Evolutionary conservation across 2,329 filamentous ascomycete species (phyloP).

Genomic region (Microsporum audouinii): DNA sequence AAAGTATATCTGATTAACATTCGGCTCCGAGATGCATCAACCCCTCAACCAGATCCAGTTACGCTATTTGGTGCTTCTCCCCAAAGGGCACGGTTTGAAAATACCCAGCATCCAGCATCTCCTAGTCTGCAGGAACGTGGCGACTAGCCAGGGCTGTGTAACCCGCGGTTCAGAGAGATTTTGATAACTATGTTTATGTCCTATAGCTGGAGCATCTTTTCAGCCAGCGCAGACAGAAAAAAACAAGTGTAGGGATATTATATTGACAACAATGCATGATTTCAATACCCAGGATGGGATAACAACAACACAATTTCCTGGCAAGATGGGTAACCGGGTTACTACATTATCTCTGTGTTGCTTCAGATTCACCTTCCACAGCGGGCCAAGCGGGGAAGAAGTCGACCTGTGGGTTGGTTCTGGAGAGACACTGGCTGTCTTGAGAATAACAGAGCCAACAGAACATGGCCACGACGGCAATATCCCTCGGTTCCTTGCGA

Average conservation of each 20-base stretch:
- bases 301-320: neutral
- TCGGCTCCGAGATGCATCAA: neutral
- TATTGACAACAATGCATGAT: neutral
- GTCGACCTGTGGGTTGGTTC: neutral
- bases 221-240: neutral
- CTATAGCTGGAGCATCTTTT: neutral
- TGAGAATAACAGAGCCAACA: neutral
- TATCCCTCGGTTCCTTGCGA: neutral
- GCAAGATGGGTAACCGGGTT: neutral
- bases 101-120: conserved; percentile 1
- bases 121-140: neutral
- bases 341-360: conserved; percentile 2
- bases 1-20: neutral
- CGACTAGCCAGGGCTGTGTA: neutral
- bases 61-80: neutral
- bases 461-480: neutral
- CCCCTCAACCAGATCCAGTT: neutral
- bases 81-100: neutral
- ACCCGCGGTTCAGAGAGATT: neutral
- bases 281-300: neutral
- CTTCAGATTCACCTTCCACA: neutral
- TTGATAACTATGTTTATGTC: neutral
- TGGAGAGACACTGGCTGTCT: neutral
- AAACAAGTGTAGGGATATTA: neutral
- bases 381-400: neutral